Base-by-base conservation (phyloP, 306 rosid species). In the Morella rubra region DNA sequence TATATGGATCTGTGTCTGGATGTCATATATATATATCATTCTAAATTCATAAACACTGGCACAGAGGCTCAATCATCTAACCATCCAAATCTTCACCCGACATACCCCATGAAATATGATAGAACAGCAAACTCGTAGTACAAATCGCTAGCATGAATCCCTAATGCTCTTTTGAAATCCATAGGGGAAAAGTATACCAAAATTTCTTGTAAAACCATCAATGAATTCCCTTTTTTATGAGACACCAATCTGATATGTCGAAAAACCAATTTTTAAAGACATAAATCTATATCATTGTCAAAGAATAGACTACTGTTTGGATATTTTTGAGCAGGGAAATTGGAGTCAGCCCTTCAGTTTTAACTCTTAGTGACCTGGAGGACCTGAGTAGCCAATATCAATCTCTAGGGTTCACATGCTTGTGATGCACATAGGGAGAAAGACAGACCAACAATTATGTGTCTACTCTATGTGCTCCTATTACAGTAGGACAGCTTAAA, bases 81-180 rank as follows among this genome's bases (percentile, higher is more conserved):
- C 41, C 2, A 46, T 55, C 27, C 12, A 16, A 70, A 74, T 64
- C 69, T 52, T 53, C 46, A 45, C 5, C 12, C 6, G 47, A n/a
- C 69, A 19, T 42, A 45, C 13, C 22, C 62, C 20, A 60, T 15
- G 32, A 27, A 54, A 53, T 46, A 80, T 49, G 69, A 72, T 50
- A 53, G 20, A 58, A 74, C 56, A 78, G 56, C 55, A 78, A 74
- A n/a, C 65, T 60, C 24, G 41, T 41, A 16, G 49, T 40, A 73
- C 53, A 47, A 32, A 72, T 53, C 37, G 6, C 69, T 24, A n/a
- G 5, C 51, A 46, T 44, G 32, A 13, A 66, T 14, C 4, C 19
- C 68, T 27, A 5, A 4, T 2, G 46, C 8, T 45, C 24, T 15
- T 42, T 44, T 46, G 19, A 55, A 47, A 37, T 47, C 42, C 44